Percentiles rank a stretch among this genome's conserved stretches.
Evolutionary conservation across 2,329 filamentous ascomycete species (phyloP).

Genomic region (Chaetomiaceae sp.): DNA sequence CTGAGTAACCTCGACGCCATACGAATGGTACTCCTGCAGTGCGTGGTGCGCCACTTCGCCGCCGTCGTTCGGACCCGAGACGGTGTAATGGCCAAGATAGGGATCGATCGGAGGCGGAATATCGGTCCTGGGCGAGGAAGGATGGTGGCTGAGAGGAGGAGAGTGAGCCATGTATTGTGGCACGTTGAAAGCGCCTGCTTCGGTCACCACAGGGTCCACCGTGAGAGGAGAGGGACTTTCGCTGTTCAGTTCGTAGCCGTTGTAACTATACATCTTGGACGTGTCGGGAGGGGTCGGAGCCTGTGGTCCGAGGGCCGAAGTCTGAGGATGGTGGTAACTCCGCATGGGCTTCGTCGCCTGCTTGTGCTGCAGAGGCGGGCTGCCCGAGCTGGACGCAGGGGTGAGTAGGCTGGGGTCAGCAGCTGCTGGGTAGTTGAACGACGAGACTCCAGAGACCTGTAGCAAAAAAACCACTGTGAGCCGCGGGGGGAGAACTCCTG

Average conservation of each 20-base stretch:
- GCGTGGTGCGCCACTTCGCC: constrained; percentile 32
- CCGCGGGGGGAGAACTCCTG: neutral
- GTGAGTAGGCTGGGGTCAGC: constrained; percentile 44
- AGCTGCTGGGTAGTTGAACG: constrained; percentile 36
- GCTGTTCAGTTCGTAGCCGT: constrained; percentile 40
- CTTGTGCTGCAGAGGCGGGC: constrained; percentile 44
- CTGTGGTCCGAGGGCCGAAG: constrained; percentile 36
- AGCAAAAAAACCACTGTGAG: constrained; percentile 14
- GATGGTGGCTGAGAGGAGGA: constrained; percentile 26
- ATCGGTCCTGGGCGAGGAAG: constrained; percentile 31
- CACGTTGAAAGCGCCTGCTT: constrained; percentile 37
- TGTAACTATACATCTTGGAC: constrained; percentile 42
- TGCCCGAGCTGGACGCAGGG: constrained; percentile 47
- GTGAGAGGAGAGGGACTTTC: constrained; percentile 45
- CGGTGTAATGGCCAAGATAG: constrained; percentile 37
- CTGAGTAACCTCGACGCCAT: constrained; percentile 18
- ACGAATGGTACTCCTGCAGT: constrained; percentile 25
- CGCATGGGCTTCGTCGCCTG: constrained; percentile 37
- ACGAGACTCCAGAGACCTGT: constrained; percentile 33
- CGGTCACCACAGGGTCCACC: constrained; percentile 35
- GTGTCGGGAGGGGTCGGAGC: constrained; percentile 47
- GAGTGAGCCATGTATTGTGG: constrained; percentile 35
- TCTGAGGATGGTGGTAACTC: constrained; percentile 37
- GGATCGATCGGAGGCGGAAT: constrained; percentile 34
- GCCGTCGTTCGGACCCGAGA: constrained; percentile 32